A percentile compares a stretch with the other conserved stretches of the same genome.
These are phyloP conservation scores for Glebionis coronaria DNA, from an alignment of 129 eudicot species.

Conservation along the genomic window DNA sequence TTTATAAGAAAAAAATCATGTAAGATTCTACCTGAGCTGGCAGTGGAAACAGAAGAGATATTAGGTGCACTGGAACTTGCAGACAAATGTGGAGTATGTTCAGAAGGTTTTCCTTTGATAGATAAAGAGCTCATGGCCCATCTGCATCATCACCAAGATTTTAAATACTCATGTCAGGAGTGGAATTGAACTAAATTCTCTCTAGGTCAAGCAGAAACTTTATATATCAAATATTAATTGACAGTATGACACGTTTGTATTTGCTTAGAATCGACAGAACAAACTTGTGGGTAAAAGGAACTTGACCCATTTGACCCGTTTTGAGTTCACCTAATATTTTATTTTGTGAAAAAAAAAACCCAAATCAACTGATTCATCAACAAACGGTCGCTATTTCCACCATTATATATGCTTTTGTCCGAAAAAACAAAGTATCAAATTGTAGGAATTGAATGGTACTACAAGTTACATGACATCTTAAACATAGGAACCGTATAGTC, in stretches of 20 bases:
- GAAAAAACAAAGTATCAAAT: constrained; percentile 8
- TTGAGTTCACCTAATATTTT: not conserved
- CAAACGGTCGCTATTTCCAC: too few species aligned
- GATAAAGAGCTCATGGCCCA: constrained; percentile 98
- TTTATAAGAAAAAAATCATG: constrained; percentile 12
- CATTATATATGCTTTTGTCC: not conserved
- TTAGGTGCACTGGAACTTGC: constrained; percentile 56
- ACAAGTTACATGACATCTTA: not conserved
- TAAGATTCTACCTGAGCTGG: constrained; percentile 54
- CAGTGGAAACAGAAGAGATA: constrained; percentile 44
- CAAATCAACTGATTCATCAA: not conserved
- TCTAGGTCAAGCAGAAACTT: too few species aligned
- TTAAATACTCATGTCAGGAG: constrained; percentile 6
- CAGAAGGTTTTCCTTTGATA: constrained; percentile 77
- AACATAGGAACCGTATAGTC: constrained; percentile 19
- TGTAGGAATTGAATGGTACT: not conserved
- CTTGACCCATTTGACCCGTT: not conserved
- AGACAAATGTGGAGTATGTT: constrained; percentile 51
- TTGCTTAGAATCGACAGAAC: too few species aligned
- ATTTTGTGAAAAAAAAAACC: not conserved
- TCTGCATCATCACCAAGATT: constrained; percentile 43
- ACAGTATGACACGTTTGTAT: not conserved
- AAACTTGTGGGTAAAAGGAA: too few species aligned
- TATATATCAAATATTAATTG: not conserved
- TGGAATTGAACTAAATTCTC: not conserved